Conservation (phyloP, 768 basidiomycete genomes). For the Auricularia heimuer region DNA sequence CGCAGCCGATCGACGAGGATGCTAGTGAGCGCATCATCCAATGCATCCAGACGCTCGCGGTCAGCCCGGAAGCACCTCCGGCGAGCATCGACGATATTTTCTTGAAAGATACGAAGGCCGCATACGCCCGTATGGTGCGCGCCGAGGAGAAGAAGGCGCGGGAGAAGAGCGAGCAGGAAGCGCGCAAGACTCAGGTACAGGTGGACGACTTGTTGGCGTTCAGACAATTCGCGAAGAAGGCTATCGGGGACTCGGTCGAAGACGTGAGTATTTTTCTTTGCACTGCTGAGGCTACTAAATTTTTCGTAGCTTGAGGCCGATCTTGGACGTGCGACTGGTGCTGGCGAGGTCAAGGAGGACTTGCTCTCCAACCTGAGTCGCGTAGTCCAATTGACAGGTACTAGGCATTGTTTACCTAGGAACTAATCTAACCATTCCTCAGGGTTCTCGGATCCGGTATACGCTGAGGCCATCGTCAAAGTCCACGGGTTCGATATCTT, state of each 20-base stretch:
- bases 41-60: slow-evolving; percentile 85
- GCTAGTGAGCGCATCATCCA: slow-evolving; percentile 92
- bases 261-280: slow-evolving; percentile 25
- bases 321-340: slow-evolving; percentile 79
- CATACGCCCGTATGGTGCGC: slow-evolving; percentile 91
- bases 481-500: slow-evolving; percentile 97
- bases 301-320: slow-evolving; percentile 71
- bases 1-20: slow-evolving; percentile 96
- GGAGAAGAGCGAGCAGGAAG: slow-evolving; percentile 82
- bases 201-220: slow-evolving; percentile 89
- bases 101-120: slow-evolving; percentile 78
- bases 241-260: slow-evolving; percentile 55
- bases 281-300: slow-evolving; percentile 41
- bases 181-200: slow-evolving; percentile 62
- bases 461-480: slow-evolving; percentile 95
- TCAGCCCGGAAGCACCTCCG: slow-evolving; percentile 40
- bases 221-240: slow-evolving; percentile 92
- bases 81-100: slow-evolving; percentile 53
- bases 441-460: slow-evolving; percentile 97
- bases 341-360: slow-evolving; percentile 76
- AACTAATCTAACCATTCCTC: slow-evolving; percentile 14
- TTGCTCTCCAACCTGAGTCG: slow-evolving; percentile 89
- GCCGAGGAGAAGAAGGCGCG: slow-evolving; percentile 92
- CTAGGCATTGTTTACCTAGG: slow-evolving; percentile 33
- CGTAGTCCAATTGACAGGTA: slow-evolving; percentile 76